phyloP scores from a whole-genome alignment of 257 asterid genomes.

The Solanum piurae region DNA sequence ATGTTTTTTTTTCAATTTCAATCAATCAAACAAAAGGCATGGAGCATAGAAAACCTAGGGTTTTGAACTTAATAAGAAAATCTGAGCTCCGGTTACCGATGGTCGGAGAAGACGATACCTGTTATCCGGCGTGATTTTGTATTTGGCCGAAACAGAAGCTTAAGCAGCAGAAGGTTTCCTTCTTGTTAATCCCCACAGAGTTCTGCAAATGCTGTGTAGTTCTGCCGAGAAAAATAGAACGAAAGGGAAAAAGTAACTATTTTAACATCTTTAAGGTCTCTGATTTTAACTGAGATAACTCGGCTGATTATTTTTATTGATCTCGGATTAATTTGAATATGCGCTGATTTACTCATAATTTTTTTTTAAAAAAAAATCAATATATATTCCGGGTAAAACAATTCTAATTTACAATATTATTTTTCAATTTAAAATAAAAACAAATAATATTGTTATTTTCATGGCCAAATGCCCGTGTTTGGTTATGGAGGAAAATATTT shows the following conservation, averaged over 20 bases:
- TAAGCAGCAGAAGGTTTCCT: neutral
- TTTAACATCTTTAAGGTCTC: no score
- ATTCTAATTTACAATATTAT: no score
- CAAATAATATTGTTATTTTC: no score
- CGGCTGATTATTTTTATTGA: no score
- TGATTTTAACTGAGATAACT: no score
- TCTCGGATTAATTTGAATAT: no score
- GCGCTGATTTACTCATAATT: no score
- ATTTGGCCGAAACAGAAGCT: neutral
- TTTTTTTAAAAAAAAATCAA: no score
- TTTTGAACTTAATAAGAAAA: neutral
- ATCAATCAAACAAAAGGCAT: neutral
- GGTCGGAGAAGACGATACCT: neutral
- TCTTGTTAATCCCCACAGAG: neutral
- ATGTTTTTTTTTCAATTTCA: neutral
- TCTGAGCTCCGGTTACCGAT: neutral
- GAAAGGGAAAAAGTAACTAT: neutral
- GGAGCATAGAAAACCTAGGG: neutral
- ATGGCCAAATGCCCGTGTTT: no score
- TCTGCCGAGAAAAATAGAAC: neutral
- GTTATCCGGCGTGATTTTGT: neutral
- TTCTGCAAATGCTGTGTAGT: neutral
- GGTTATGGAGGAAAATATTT: no score
- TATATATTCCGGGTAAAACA: no score
- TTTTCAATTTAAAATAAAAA: no score